Percentiles rank a stretch among this genome's conserved stretches.
phyloP scores from a whole-genome alignment of 169 alveolate species.

The Eimeria zaria region DNA sequence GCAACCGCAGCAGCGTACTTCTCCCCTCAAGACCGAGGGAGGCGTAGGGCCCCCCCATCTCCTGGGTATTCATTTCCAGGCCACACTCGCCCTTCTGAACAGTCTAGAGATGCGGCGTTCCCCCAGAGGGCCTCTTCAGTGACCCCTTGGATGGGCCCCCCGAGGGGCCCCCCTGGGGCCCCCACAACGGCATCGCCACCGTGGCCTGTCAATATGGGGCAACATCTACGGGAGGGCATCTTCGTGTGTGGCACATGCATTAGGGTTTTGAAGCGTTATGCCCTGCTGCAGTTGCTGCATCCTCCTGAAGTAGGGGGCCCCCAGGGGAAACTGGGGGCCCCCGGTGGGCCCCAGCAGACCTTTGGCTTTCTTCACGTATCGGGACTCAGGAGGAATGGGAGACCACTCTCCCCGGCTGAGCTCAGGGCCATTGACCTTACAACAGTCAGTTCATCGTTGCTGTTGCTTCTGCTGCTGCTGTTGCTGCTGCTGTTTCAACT shows the following conservation, averaged over 20 bases:
- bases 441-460: slow-evolving; percentile 2
- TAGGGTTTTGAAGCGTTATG: slow-evolving; percentile 20
- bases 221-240: slow-evolving; percentile 18
- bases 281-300: slow-evolving; percentile 54
- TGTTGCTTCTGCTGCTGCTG: slow-evolving; percentile 36
- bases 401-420: slow-evolving; percentile 1
- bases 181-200: background rate
- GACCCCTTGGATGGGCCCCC: background rate
- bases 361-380: slow-evolving; percentile 41
- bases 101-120: background rate
- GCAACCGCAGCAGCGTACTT: background rate
- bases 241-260: background rate
- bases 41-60: background rate
- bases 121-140: background rate
- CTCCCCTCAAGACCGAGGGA: background rate
- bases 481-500: background rate
- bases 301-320: background rate
- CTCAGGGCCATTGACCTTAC: slow-evolving; percentile 22
- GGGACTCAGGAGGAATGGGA: slow-evolving; percentile 19
- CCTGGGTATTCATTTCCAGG: background rate
- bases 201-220: background rate
- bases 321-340: slow-evolving; percentile 16
- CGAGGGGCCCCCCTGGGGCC: slow-evolving; percentile 7
- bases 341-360: slow-evolving; percentile 2
- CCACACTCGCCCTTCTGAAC: background rate